Conservation (phyloP, 2,329 filamentous ascomycete species). For the Aspergillus pseudoterreus region DNA sequence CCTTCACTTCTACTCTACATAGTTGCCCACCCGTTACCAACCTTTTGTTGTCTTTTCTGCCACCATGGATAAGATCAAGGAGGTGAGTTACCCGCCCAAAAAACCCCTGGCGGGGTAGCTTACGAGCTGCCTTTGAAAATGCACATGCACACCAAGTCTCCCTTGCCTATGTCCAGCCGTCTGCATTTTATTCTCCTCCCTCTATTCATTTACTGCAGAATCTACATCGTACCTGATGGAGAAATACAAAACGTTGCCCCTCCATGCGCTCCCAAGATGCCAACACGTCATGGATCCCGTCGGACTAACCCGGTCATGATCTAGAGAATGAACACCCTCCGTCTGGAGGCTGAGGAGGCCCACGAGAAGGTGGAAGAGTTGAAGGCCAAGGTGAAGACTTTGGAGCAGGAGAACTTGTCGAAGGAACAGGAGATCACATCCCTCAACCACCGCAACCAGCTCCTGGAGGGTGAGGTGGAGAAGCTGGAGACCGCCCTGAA, state of each 20-base stretch:
- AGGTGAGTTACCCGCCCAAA: slow-evolving; percentile 57
- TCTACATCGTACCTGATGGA: background rate
- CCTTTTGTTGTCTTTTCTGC: slow-evolving; percentile 15
- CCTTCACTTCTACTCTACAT: slow-evolving; percentile 24
- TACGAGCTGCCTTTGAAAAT: slow-evolving; percentile 22
- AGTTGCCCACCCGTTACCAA: slow-evolving; percentile 22
- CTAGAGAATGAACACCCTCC: slow-evolving; percentile 93
- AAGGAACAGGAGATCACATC: slow-evolving; percentile 99
- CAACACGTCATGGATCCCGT: slow-evolving; percentile 11
- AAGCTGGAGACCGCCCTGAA: slow-evolving; percentile 82
- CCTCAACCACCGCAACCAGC: slow-evolving; percentile 87
- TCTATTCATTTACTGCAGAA: background rate
- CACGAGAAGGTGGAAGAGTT: slow-evolving; percentile 80
- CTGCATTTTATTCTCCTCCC: background rate
- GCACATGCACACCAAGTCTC: slow-evolving; percentile 17
- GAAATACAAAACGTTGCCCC: background rate
- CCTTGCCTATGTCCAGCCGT: slow-evolving; percentile 5
- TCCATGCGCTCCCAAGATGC: background rate
- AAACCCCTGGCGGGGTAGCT: slow-evolving; percentile 39
- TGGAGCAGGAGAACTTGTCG: slow-evolving; percentile 91
- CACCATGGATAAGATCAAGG: slow-evolving; percentile 82
- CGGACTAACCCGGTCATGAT: slow-evolving; percentile 11
- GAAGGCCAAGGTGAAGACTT: slow-evolving; percentile 76
- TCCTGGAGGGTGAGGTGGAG: slow-evolving; percentile 87
- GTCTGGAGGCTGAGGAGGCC: slow-evolving; percentile 86